Evolutionary conservation across 2,329 filamentous ascomycete species (phyloP).

Genomic region (Arthrobotrys sphaeroides): DNA sequence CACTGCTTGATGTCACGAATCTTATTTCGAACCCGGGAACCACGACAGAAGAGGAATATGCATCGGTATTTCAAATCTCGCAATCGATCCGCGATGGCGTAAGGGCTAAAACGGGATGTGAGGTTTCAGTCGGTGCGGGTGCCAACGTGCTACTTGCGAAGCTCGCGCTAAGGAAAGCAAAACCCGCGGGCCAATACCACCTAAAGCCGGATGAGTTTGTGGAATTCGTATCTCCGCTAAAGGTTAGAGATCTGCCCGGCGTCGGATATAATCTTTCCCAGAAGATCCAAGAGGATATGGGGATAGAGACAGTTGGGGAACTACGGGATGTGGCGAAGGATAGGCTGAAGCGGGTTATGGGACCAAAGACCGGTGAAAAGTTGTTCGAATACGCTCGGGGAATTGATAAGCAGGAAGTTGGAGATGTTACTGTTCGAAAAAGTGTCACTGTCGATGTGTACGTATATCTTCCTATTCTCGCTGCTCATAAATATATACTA

Average conservation of each 20-base stretch:
- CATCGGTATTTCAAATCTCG: constrained; percentile 74
- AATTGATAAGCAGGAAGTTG: constrained; percentile 80
- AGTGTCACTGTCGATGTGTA: constrained; percentile 91
- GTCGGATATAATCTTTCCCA: constrained; percentile 90
- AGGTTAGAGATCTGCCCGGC: constrained; percentile 83
- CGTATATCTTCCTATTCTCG: constrained; percentile 14
- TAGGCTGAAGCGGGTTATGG: constrained; percentile 75
- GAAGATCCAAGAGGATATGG: constrained; percentile 82
- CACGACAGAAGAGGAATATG: constrained; percentile 61
- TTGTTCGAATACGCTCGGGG: constrained; percentile 90
- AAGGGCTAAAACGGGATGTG: constrained; percentile 76
- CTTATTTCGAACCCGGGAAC: constrained; percentile 73
- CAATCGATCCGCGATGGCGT: constrained; percentile 73
- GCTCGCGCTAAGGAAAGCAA: constrained; percentile 86
- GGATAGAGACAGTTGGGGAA: constrained; percentile 82
- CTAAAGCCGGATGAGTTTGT: constrained; percentile 82
- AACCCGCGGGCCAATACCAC: constrained; percentile 91
- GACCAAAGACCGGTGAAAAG: constrained; percentile 91
- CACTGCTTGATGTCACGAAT: constrained; percentile 81
- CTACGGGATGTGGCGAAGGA: constrained; percentile 74
- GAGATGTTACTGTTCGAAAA: constrained; percentile 84
- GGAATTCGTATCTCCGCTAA: constrained; percentile 78
- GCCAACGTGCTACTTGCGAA: constrained; percentile 91
- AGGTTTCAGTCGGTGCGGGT: constrained; percentile 92
- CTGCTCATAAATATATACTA: not conserved